phyloP scores from a whole-genome alignment of 805 yeast genomes.

The Metschnikowia amazonensis region DNA sequence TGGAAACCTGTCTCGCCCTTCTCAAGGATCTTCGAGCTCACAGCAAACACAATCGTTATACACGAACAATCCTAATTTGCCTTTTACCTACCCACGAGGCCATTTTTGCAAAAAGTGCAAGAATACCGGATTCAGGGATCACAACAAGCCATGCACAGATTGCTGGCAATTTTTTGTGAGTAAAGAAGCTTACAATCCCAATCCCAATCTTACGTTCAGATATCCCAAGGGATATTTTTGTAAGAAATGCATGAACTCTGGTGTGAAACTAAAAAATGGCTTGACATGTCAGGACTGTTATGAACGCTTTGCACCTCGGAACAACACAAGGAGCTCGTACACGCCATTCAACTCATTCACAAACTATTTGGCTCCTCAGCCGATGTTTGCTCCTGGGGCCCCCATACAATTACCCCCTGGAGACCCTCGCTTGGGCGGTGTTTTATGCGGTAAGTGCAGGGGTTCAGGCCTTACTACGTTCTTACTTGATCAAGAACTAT shows the following conservation, averaged over 20 bases:
- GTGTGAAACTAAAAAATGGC: conserved; percentile 60
- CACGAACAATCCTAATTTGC: conserved; percentile 20
- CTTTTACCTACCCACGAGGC: conserved; percentile 31
- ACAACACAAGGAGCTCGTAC: conserved; percentile 11
- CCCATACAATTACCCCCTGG: conserved; percentile 61
- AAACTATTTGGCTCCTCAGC: conserved; percentile 4
- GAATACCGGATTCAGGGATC: conserved; percentile 31
- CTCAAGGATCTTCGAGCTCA: neutral
- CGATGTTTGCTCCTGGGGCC: conserved; percentile 17
- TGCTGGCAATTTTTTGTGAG: conserved; percentile 30
- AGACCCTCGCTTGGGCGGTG: conserved; percentile 72
- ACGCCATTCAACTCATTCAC: conserved; percentile 1
- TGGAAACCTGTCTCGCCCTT: neutral
- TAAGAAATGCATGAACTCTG: conserved; percentile 70
- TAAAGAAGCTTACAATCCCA: conserved; percentile 42
- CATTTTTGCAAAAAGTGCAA: conserved; percentile 31
- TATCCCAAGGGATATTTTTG: conserved; percentile 65
- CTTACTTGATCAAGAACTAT: conserved; percentile 57
- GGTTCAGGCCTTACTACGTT: conserved; percentile 58
- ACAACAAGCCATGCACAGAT: conserved; percentile 22
- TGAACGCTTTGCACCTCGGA: conserved; percentile 53
- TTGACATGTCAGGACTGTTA: conserved; percentile 68
- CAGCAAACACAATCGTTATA: conserved; percentile 13
- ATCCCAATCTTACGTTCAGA: conserved; percentile 53
- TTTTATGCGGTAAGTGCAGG: conserved; percentile 65